phyloP scores from a whole-genome alignment of 2,329 filamentous ascomycete genomes.

The Pseudogymnoascus sp. region DNA sequence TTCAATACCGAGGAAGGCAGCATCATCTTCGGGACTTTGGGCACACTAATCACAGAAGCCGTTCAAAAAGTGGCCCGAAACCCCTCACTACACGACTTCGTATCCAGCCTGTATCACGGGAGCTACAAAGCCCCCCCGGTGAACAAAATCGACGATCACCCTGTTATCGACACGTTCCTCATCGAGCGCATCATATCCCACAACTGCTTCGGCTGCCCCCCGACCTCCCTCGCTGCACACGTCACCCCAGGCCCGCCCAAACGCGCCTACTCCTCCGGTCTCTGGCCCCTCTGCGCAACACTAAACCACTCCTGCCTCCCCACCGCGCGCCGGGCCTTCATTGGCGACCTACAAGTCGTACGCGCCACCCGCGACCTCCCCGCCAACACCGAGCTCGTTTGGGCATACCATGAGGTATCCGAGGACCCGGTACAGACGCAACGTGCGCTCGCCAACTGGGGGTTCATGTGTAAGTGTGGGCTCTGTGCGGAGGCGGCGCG shows the following conservation, averaged over 20 bases:
- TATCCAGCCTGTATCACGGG: constrained; percentile 34
- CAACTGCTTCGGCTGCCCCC: constrained; percentile 37
- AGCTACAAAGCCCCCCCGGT: constrained; percentile 28
- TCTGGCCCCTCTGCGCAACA: constrained; percentile 41
- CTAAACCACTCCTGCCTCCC: constrained; percentile 45
- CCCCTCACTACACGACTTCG: constrained; percentile 26
- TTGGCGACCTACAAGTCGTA: constrained; percentile 46
- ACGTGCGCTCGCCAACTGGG: constrained; percentile 28
- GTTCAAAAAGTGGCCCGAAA: constrained; percentile 40
- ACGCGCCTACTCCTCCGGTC: constrained; percentile 27
- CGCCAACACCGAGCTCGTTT: constrained; percentile 36
- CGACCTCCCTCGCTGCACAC: constrained; percentile 21
- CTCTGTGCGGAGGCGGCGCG: not conserved
- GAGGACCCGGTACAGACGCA: constrained; percentile 25
- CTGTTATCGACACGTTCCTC: constrained; percentile 42
- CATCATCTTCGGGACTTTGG: not conserved
- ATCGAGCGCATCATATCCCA: constrained; percentile 34
- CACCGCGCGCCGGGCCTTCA: constrained; percentile 41
- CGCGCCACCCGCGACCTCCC: constrained; percentile 38
- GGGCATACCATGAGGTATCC: constrained; percentile 15
- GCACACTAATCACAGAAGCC: constrained; percentile 31
- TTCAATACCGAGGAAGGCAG: constrained; percentile 2
- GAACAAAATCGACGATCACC: constrained; percentile 28
- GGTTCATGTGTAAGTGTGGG: constrained; percentile 35
- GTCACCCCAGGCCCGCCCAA: constrained; percentile 5